Conservation (phyloP, 1,284 basidiomycete genomes). For the Trametes hirsuta region DNA sequence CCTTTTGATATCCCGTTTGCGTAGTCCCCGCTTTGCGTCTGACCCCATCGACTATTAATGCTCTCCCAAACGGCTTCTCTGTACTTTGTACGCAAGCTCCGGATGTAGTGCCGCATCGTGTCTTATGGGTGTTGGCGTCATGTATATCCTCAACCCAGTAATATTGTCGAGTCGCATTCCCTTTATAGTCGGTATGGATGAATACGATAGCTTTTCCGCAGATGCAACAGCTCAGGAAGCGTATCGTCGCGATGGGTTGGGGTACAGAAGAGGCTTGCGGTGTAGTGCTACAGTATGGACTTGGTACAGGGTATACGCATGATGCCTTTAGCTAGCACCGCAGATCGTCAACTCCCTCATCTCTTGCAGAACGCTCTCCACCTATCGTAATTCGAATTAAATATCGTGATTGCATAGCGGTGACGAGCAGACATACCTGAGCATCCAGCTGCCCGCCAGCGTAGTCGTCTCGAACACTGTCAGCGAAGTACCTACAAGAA, state of each 20-base stretch:
- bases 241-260: neutral
- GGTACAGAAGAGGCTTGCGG: neutral
- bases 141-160: too few relatives aligned
- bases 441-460: slow-evolving; percentile 95
- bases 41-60: too few relatives aligned
- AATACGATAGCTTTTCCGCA: neutral
- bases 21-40: too few relatives aligned
- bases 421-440: slow-evolving; percentile 55
- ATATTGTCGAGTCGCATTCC: neutral
- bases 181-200: neutral
- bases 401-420: neutral
- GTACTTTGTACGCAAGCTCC: too few relatives aligned
- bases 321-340: slow-evolving; percentile 48
- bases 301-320: slow-evolving; percentile 6
- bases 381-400: slow-evolving; percentile 40
- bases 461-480: slow-evolving; percentile 93
- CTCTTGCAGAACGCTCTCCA: slow-evolving; percentile 92
- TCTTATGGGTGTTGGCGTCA: too few relatives aligned
- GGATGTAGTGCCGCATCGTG: too few relatives aligned
- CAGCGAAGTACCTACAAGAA: slow-evolving; percentile 77
- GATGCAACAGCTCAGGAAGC: neutral
- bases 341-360: slow-evolving; percentile 97
- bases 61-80: too few relatives aligned
- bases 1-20: too few relatives aligned
- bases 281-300: slow-evolving; percentile 13